Evolutionary conservation across 129 eudicot genomes (phyloP), one percentile per base, ranked within the genome.

Genomic region (Arctium minus): DNA sequence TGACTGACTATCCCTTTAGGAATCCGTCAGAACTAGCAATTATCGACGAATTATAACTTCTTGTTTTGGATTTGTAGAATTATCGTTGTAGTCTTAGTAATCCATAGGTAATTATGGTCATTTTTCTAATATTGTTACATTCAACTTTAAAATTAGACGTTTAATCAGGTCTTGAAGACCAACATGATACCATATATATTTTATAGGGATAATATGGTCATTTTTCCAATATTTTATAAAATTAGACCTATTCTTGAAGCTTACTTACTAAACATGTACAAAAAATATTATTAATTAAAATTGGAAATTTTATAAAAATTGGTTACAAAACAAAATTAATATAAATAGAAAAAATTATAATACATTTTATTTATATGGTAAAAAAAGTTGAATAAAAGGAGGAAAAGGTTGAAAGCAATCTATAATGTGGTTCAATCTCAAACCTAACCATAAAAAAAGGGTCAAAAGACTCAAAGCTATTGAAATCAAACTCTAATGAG

Each of bases 371-470:
- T 50, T 50, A 13, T 64, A 22, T 27, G 31, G 13, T n/a, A 6
- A 6, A 67, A 29, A 67, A 8, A 42, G n/a, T 15, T 33, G 15
- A 18, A 17, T 67, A 22, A 68, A 82, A 81, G 13, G 69, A 3
- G 13, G 33, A 8, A 72, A 70, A 37, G 53, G 81, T 76, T 76
- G 81, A 70, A 83, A 69, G 77, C 71, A 76, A 44, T 31, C 10
- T 75, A 83, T 76, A 83, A 46, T 76, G 76, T 76, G 60, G 73
- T 75, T 83, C 76, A 76, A 22, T 40, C 80, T 69, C 62, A 76
- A 76, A 82, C 86, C 86, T 82, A 82, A 82, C 81, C 74, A 75
- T 40, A 65, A 75, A 67, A 48, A 82, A 65, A 42, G 76, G 48
- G 81, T 76, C 77, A 82, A 82, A 83, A 48, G 81, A 76, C 77